These are phyloP conservation scores for Kitagawia praeruptora DNA, from an alignment of 129 eudicot species.

Conservation along the genomic window DNA sequence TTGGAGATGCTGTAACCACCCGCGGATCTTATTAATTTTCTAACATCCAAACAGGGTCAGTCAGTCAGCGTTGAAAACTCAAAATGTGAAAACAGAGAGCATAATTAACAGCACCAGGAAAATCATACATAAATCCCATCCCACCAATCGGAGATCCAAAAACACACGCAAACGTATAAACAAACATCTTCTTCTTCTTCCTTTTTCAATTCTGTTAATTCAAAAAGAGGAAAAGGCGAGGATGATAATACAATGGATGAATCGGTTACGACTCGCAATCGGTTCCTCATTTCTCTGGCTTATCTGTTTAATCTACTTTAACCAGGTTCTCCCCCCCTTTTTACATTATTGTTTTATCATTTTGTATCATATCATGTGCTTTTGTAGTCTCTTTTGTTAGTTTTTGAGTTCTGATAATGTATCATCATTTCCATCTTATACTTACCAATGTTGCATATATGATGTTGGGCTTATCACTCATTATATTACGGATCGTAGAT, in stretches of 20 bases:
- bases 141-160: neutral
- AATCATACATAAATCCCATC: neutral
- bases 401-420: neutral
- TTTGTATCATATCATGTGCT: neutral
- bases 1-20: too few species aligned
- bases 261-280: conserved; percentile 60
- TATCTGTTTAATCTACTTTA: conserved; percentile 88
- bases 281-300: conserved; percentile 94
- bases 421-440: neutral
- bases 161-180: neutral
- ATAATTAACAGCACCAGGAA: neutral
- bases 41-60: neutral
- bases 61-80: neutral
- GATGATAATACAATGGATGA: conserved; percentile 34
- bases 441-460: neutral
- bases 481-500: neutral
- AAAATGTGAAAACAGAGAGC: neutral
- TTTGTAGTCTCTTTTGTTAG: neutral
- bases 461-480: neutral
- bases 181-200: too few species aligned
- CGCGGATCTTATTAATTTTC: too few species aligned
- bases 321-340: conserved; percentile 46
- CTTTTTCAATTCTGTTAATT: neutral
- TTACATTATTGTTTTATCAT: neutral
- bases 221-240: neutral